Conservation (phyloP, 371 early-diverging fungal species). For the Lichtheimia ornata region DNA sequence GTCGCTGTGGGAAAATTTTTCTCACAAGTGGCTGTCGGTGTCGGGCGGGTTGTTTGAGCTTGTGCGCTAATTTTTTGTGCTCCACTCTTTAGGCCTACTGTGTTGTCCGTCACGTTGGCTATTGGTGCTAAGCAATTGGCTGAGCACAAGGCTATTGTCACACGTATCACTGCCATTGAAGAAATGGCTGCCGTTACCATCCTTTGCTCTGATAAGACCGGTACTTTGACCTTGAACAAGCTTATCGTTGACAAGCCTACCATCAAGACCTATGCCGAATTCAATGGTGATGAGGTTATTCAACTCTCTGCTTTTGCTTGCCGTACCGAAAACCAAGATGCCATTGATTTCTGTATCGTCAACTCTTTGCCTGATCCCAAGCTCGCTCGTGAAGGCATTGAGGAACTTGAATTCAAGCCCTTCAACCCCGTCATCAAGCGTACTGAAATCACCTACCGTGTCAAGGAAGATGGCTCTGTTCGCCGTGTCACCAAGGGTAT, state of each 20-base stretch:
- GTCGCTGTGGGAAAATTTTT: background rate
- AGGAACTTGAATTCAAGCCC: slow-evolving; percentile 69
- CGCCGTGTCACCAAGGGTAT: slow-evolving; percentile 69
- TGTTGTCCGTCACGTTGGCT: slow-evolving; percentile 87
- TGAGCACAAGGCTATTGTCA: slow-evolving; percentile 85
- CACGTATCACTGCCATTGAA: slow-evolving; percentile 81
- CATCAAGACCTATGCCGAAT: slow-evolving; percentile 58
- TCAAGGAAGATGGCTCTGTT: slow-evolving; percentile 54
- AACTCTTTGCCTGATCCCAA: slow-evolving; percentile 54
- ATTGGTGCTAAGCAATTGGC: slow-evolving; percentile 91
- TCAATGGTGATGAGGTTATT: slow-evolving; percentile 54
- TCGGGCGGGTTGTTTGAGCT: too few species aligned
- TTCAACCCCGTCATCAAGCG: slow-evolving; percentile 86
- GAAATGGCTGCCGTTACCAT: slow-evolving; percentile 87
- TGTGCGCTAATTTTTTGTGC: background rate
- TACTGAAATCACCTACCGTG: slow-evolving; percentile 74
- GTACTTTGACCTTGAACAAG: slow-evolving; percentile 90
- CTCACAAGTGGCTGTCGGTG: too few species aligned
- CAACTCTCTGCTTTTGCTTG: slow-evolving; percentile 63
- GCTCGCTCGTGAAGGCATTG: slow-evolving; percentile 63
- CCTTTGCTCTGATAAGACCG: slow-evolving; percentile 94
- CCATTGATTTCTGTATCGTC: slow-evolving; percentile 70
- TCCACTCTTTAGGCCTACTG: slow-evolving; percentile 47
- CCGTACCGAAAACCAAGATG: slow-evolving; percentile 67
- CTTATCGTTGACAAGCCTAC: slow-evolving; percentile 66